Evolutionary conservation across 345 rosid genomes (phyloP), one percentile per base, ranked within the genome.

Genomic region (Eucalyptus coolabah): DNA sequence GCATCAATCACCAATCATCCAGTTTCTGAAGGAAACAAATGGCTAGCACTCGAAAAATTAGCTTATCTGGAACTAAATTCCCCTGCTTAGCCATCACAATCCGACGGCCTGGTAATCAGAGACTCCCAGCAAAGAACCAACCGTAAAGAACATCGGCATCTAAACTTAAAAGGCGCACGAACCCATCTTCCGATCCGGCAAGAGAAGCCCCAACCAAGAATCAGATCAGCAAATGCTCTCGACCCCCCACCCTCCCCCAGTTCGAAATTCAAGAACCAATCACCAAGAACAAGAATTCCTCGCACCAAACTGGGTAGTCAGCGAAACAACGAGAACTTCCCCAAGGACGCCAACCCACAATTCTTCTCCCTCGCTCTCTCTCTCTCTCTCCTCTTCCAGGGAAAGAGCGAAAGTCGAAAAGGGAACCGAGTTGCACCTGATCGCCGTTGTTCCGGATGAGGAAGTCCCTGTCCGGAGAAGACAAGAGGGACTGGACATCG

Each of bases 361-460:
- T 15, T 7, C 37, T 65, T 53, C 15, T 13, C 47, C 47, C 45
- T 2, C 28, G 2, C 2, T 12, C 10, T 13, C 47, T 45, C 47
- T 45, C 47, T 45, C 49, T 23, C 28, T 16, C 3, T 26, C 10
- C 9, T 34, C 26, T 23, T 19, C 7, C 19, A 63, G 11, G 42
- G 60, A 42, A 87, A 90, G 45, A 16, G 87, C 11, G 4, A 19
- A 50, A 19, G 59, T 4, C 26, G 32, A 59, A 50, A 15, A 3
- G 86, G 19, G 56, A 16, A 83, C 10, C 28, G 24, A 89, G 16
- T 4, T 4, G 11, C 16, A 95, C 97, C 95, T 94, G 93, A 88
- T 95, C 93, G 54, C 94, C 95, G 89, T 94, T 88, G 90, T 93
- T 96, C 50, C 96, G 95, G 53, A 95, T 50, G 65, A 97, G 96